A percentile compares a stretch with the other conserved stretches of the same genome.
phyloP scores from a whole-genome alignment of 2,329 filamentous ascomycete species.

The Cladosporium phlei region DNA sequence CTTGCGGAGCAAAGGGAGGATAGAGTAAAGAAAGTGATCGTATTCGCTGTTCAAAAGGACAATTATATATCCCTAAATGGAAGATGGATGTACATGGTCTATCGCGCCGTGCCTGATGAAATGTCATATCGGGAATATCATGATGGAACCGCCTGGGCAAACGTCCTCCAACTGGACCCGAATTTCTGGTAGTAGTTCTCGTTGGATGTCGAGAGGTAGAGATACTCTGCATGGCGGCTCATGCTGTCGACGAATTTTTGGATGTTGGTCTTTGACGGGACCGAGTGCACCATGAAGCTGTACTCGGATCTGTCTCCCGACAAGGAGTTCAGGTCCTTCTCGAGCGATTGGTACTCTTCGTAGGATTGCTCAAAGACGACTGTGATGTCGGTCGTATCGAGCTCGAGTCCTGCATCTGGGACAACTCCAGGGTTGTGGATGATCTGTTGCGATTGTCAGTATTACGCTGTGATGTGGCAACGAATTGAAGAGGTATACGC shows the following conservation, averaged over 20 bases:
- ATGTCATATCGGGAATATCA: too few species aligned
- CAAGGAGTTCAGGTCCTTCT: constrained; percentile 12
- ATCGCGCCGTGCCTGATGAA: too few species aligned
- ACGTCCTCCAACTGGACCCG: constrained; percentile 17
- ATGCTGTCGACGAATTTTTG: constrained; percentile 16
- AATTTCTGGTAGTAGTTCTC: constrained; percentile 16
- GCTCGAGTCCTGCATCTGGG: constrained; percentile 15
- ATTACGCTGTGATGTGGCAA: too few species aligned
- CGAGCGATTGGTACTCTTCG: constrained; percentile 11
- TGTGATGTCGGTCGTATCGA: constrained; percentile 20
- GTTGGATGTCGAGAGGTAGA: constrained; percentile 19
- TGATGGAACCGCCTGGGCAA: constrained; percentile 14
- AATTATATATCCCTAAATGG: too few species aligned
- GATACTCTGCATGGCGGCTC: constrained; percentile 14
- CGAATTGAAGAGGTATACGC: background rate
- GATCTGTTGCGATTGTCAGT: constrained; percentile 15
- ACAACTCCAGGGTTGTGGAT: constrained; percentile 23
- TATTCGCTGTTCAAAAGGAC: too few species aligned
- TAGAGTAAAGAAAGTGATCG: too few species aligned
- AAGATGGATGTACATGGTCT: too few species aligned
- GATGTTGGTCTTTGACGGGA: constrained; percentile 16
- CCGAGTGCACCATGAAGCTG: constrained; percentile 21
- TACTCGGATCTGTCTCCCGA: constrained; percentile 15
- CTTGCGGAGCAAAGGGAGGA: too few species aligned
- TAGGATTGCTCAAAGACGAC: constrained; percentile 22